Evolutionary conservation across 257 asterid species (phyloP).

Genomic region (Plantago elongata): DNA sequence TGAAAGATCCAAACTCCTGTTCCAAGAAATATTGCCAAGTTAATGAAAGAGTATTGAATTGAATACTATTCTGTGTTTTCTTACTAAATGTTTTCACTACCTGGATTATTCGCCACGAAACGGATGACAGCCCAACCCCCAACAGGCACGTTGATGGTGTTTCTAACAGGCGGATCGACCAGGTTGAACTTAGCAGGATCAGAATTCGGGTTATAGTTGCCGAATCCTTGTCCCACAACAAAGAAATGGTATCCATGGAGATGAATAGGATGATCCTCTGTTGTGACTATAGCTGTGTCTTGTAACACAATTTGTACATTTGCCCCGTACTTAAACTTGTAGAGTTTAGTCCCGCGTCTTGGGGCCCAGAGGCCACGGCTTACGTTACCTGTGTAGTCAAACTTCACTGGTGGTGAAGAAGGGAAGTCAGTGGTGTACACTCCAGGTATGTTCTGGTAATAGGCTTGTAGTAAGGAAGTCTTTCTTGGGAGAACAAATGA

Average conservation of each 20-base stretch:
- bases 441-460: conserved; percentile 40
- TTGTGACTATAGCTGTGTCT: conserved; percentile 53
- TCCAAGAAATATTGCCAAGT: not conserved
- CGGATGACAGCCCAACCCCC: conserved; percentile 76
- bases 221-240: conserved; percentile 57
- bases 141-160: conserved; percentile 60
- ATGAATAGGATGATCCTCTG: conserved; percentile 67
- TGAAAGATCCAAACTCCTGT: conserved; percentile 68
- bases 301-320: conserved; percentile 56
- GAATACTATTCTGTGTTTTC: not conserved
- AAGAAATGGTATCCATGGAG: conserved; percentile 64
- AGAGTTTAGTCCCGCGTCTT: conserved; percentile 36
- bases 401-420: conserved; percentile 41
- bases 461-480: conserved; percentile 48
- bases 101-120: conserved; percentile 67
- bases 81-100: conserved; percentile 18
- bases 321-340: conserved; percentile 45
- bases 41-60: not conserved
- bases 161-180: conserved; percentile 55
- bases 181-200: conserved; percentile 50
- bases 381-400: conserved; percentile 61
- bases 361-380: conserved; percentile 53
- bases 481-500: conserved; percentile 42
- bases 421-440: conserved; percentile 54
- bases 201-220: conserved; percentile 41